A percentile compares a stretch with the other conserved stretches of the same genome.
Conservation (phyloP, 441 rosid species). For the Adansonia madagascariensis region DNA sequence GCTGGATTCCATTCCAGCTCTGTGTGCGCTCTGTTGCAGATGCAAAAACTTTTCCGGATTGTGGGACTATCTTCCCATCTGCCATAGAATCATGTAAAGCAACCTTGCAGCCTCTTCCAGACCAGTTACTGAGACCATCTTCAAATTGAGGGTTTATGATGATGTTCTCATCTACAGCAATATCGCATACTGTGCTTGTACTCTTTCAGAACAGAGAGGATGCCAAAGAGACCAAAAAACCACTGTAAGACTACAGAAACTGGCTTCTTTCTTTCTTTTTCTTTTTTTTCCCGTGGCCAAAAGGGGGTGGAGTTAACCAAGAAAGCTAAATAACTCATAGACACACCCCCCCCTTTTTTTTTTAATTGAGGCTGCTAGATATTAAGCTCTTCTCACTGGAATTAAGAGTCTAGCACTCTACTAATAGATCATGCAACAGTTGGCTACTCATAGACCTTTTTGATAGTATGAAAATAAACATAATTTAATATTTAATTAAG, state of each 20-base stretch:
- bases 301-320: background rate
- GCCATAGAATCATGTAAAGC: slow-evolving; percentile 73
- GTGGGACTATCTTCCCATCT: slow-evolving; percentile 67
- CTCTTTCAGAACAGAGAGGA: slow-evolving; percentile 36
- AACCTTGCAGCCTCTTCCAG: slow-evolving; percentile 80
- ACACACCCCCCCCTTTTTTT: no score
- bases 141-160: slow-evolving; percentile 73
- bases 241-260: background rate
- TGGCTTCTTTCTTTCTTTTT: background rate
- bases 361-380: background rate
- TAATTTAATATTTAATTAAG: background rate
- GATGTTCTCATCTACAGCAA: slow-evolving; percentile 58
- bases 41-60: slow-evolving; percentile 71
- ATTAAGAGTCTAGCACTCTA: background rate
- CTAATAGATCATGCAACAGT: background rate
- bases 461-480: slow-evolving; percentile 23
- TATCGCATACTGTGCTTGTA: slow-evolving; percentile 31
- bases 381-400: background rate
- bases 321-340: background rate
- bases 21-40: slow-evolving; percentile 78
- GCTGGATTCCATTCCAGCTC: slow-evolving; percentile 91
- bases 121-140: slow-evolving; percentile 84
- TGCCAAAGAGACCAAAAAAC: background rate
- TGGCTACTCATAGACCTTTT: slow-evolving; percentile 18
- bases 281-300: slow-evolving; percentile 5